Evolutionary conservation across 495 filamentous ascomycete species (phyloP).

Genomic region (Penicillium cataractarum): DNA sequence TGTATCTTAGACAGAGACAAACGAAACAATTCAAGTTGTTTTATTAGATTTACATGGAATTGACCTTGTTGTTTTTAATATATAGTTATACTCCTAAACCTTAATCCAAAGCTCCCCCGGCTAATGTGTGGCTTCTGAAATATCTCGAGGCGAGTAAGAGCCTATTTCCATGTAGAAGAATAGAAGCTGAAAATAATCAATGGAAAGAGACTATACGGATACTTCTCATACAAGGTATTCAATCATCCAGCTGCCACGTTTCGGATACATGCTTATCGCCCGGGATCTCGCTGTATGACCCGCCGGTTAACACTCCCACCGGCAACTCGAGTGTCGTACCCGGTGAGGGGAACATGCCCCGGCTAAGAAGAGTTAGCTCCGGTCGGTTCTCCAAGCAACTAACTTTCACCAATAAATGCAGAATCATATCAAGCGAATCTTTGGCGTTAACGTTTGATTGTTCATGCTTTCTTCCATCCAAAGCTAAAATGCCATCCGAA

Average conservation of each 20-base stretch:
- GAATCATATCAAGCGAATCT: not conserved
- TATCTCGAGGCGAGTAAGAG: no score
- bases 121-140: no score
- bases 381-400: not conserved
- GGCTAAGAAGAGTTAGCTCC: not conserved
- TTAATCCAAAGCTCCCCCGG: no score
- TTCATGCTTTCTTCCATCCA: not conserved
- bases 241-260: not conserved
- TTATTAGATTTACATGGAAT: not conserved
- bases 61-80: no score
- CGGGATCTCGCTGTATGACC: constrained; percentile 1
- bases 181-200: not conserved
- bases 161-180: no score
- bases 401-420: not conserved
- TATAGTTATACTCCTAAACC: no score
- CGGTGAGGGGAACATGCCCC: constrained; percentile 6
- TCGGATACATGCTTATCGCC: not conserved
- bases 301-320: not conserved
- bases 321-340: constrained; percentile 11
- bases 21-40: not conserved
- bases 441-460: not conserved
- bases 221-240: not conserved
- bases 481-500: constrained; percentile 12
- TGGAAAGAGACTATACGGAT: not conserved
- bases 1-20: not conserved